Evolutionary conservation across 1,284 basidiomycete genomes (phyloP), one percentile per base, ranked within the genome.

Genomic region (Veloboletus limbatus): DNA sequence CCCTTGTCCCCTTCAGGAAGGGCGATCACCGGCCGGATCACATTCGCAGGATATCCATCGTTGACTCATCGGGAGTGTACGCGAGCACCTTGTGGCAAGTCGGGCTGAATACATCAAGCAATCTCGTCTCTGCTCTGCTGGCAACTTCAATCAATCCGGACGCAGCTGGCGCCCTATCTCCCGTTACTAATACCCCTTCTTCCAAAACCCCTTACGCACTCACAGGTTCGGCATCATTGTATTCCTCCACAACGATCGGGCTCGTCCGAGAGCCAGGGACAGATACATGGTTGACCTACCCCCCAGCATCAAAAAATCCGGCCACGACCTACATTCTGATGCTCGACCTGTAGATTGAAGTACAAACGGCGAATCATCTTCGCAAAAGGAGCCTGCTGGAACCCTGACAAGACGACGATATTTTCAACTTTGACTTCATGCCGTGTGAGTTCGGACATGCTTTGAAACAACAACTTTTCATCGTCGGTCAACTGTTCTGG

Each of bases 321-420:
- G 18, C 67, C 69, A 24, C 40, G 34, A 10, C 59, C 52, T 32
- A 66, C 60, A 65, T 65, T n/a, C 68, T 49, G 14, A 69, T 52
- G 40, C 67, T 68, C 8, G 63, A 57, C 24, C 64, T 60, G 40
- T 52, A 10, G 21, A 8, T 9, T 18, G 8, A 25, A 34, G n/a
- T n/a, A n/a, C n/a, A 22, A 13, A 8, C 2, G 8, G 6, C 16
- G 10, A 6, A 8, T 35, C 10, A 8, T n/a, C 3, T 6, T 27
- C 16, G 21, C 8, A 44, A 8, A 36, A 6, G 8, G 6, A 14
- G 14, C 51, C 45, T 35, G 67, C 65, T 58, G 55, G 35, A 57
- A 70, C 17, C 53, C 48, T 4, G 54, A 54, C 30, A 52, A 9
- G 36, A 32, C 28, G n/a, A 50, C 6, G 0, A 54, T 16, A 20